These are phyloP conservation scores for Kurtzmaniella quercitrusa DNA, from an alignment of 1,139 yeast species.

Conservation along the genomic window DNA sequence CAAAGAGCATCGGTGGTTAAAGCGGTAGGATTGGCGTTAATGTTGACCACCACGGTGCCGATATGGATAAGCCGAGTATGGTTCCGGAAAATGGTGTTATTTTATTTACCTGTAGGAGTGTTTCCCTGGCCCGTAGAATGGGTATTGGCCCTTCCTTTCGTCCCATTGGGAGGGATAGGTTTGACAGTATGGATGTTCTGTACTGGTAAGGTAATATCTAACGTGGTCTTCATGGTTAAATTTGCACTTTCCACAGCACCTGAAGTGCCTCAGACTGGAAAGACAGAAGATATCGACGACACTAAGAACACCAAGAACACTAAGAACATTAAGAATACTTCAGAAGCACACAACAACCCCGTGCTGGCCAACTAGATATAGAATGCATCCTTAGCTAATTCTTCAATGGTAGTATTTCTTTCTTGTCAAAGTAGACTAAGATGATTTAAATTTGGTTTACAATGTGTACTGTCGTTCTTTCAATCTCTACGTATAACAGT, in stretches of 20 bases:
- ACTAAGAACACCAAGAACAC: background rate
- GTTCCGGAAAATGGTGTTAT: constrained; percentile 55
- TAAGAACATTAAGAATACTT: background rate
- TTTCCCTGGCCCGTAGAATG: constrained; percentile 58
- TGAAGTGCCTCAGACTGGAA: constrained; percentile 12
- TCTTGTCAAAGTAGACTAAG: too few species aligned
- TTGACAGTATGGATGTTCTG: constrained; percentile 48
- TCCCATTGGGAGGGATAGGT: constrained; percentile 53
- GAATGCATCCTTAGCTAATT: too few species aligned
- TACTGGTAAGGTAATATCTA: constrained; percentile 27
- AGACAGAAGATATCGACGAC: constrained; percentile 2
- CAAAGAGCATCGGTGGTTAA: constrained; percentile 36
- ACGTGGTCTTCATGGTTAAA: constrained; percentile 21
- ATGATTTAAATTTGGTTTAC: too few species aligned
- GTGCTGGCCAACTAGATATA: too few species aligned
- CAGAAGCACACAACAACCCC: too few species aligned
- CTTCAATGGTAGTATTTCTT: too few species aligned
- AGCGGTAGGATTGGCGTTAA: constrained; percentile 22
- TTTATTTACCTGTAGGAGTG: constrained; percentile 55
- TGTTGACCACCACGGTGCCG: constrained; percentile 36
- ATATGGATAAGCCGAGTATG: constrained; percentile 49
- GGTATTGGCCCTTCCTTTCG: constrained; percentile 57
- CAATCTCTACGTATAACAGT: too few species aligned
- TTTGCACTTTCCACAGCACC: constrained; percentile 26
- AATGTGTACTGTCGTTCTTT: too few species aligned